These are phyloP conservation scores for Neurospora sp. DNA, from an alignment of 495 filamentous ascomycete species.

Conservation along the genomic window DNA sequence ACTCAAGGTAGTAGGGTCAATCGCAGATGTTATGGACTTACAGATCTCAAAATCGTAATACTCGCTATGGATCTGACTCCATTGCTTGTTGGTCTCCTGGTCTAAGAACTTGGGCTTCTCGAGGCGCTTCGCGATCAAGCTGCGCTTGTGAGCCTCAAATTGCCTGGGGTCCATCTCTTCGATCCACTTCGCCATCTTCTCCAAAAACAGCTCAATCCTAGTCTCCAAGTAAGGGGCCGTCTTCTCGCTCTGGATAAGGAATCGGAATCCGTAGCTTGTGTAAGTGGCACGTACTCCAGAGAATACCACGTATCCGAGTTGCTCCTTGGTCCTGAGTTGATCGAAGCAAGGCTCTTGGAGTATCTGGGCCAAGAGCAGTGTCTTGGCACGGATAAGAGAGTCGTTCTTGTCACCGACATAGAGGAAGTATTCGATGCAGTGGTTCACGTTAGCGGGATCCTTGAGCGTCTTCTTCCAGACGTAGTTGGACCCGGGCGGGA, in stretches of 20 bases:
- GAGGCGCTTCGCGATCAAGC: constrained; percentile 74
- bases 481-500: constrained; percentile 73
- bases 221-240: constrained; percentile 72
- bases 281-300: constrained; percentile 58
- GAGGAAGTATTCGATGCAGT: constrained; percentile 88
- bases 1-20: constrained; percentile 8
- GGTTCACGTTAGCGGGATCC: constrained; percentile 90
- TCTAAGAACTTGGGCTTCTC: constrained; percentile 90
- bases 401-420: constrained; percentile 67
- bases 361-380: constrained; percentile 80
- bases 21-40: constrained; percentile 30
- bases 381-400: constrained; percentile 57
- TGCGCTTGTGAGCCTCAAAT: constrained; percentile 85
- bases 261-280: constrained; percentile 72
- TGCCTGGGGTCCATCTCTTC: constrained; percentile 71
- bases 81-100: constrained; percentile 74
- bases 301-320: constrained; percentile 94
- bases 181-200: constrained; percentile 50
- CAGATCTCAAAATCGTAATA: constrained; percentile 81
- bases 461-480: constrained; percentile 69
- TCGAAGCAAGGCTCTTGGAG: constrained; percentile 90
- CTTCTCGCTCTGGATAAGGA: constrained; percentile 92
- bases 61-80: constrained; percentile 76
- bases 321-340: constrained; percentile 90
- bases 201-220: constrained; percentile 77